Evolutionary conservation across 768 basidiomycete genomes (phyloP).

Genomic region (Leccinum variicolor): DNA sequence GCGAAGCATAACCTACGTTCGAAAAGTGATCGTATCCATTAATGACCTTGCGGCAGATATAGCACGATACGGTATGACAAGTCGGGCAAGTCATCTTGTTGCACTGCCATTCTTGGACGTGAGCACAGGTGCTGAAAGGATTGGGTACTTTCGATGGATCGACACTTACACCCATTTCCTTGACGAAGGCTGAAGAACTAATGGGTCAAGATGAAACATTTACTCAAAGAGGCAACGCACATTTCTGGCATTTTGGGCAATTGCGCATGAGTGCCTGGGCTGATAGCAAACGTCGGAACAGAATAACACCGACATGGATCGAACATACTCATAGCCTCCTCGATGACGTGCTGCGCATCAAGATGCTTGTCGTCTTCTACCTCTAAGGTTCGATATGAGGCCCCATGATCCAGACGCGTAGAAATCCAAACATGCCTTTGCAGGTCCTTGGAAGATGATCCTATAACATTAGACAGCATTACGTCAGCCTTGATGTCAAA

Average conservation of each 20-base stretch:
- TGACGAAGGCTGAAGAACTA: conserved; percentile 64
- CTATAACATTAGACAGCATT: conserved; percentile 30
- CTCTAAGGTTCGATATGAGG: conserved; percentile 42
- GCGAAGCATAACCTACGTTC: conserved; percentile 35
- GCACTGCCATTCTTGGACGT: conserved; percentile 48
- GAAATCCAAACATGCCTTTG: conserved; percentile 45
- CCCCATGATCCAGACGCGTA: not conserved
- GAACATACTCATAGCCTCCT: conserved; percentile 85
- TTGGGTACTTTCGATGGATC: not conserved
- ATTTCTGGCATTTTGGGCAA: conserved; percentile 83
- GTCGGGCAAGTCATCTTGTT: conserved; percentile 88
- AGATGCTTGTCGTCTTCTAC: conserved; percentile 70
- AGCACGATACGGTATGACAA: conserved; percentile 76
- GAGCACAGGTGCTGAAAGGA: not conserved
- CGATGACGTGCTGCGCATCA: conserved; percentile 73
- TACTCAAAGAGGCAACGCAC: conserved; percentile 35
- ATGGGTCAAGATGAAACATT: not conserved
- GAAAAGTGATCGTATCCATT: conserved; percentile 76
- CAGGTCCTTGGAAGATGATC: conserved; percentile 83
- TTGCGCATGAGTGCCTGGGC: conserved; percentile 81
- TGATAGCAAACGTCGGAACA: conserved; percentile 25
- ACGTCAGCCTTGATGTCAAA: not conserved
- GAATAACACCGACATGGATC: conserved; percentile 15
- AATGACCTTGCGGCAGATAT: conserved; percentile 75
- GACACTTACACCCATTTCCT: conserved; percentile 65